Percentiles rank a stretch among this genome's conserved stretches.
These are phyloP conservation scores for Flaveria linearis DNA, from an alignment of 129 eudicot species.

Conservation along the genomic window DNA sequence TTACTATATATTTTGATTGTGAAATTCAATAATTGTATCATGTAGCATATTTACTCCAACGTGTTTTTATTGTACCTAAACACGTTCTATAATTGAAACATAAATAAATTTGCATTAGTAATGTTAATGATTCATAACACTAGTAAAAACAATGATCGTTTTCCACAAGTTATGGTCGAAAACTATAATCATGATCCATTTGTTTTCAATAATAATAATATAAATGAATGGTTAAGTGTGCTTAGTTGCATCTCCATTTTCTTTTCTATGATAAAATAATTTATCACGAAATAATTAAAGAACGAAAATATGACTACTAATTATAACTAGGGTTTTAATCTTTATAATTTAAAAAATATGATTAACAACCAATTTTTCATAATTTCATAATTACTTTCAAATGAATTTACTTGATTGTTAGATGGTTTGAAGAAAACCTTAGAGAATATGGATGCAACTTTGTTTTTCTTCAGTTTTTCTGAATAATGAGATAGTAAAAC, in stretches of 20 bases:
- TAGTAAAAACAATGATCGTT: slow-evolving; percentile 13
- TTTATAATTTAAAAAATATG: background rate
- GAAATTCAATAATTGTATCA: no score
- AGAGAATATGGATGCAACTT: no score
- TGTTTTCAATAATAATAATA: background rate
- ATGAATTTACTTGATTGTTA: background rate
- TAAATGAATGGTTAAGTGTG: background rate
- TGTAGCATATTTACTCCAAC: no score
- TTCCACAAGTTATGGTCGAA: slow-evolving; percentile 14
- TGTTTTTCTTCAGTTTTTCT: no score
- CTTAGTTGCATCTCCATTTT: slow-evolving; percentile 11
- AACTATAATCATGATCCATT: slow-evolving; percentile 7
- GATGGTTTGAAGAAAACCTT: background rate
- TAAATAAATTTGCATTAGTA: background rate
- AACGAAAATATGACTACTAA: background rate
- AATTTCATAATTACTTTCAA: background rate
- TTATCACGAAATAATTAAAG: background rate
- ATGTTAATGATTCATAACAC: background rate
- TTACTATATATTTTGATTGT: no score
- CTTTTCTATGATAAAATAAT: background rate
- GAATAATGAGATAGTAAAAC: no score
- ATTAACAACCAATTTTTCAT: background rate
- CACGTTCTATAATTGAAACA: no score
- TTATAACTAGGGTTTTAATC: background rate
- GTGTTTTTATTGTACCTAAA: no score